phyloP scores from a whole-genome alignment of 345 rosid species.

The Abelmoschus esculentus region DNA sequence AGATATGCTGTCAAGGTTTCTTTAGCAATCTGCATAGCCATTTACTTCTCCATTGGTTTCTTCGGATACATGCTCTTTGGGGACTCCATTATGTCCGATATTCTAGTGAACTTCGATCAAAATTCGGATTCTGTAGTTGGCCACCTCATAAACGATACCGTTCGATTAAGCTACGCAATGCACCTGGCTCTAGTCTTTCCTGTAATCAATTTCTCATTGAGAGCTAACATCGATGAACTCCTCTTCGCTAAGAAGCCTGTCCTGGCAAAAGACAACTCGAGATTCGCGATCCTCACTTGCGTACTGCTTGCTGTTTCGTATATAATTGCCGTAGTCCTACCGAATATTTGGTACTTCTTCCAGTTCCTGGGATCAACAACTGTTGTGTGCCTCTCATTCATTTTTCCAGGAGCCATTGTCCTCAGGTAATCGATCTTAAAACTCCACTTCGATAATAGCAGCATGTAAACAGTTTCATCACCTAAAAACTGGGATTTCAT shows the following conservation, averaged over 20 bases:
- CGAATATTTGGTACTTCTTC: constrained; percentile 73
- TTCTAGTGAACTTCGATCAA: constrained; percentile 66
- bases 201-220: constrained; percentile 64
- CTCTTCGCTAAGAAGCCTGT: constrained; percentile 40
- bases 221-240: constrained; percentile 59
- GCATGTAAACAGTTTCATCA: neutral
- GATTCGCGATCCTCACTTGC: constrained; percentile 52
- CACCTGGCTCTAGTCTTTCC: constrained; percentile 88
- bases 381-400: constrained; percentile 74
- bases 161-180: constrained; percentile 71
- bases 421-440: constrained; percentile 36
- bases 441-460: neutral
- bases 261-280: constrained; percentile 36
- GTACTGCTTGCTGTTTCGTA: constrained; percentile 37
- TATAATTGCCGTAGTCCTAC: constrained; percentile 52
- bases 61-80: constrained; percentile 85
- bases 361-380: constrained; percentile 85
- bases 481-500: neutral
- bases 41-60: constrained; percentile 58
- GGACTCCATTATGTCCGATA: constrained; percentile 63
- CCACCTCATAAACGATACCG: constrained; percentile 43
- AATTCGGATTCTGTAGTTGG: constrained; percentile 41
- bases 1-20: constrained; percentile 49
- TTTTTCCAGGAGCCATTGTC: constrained; percentile 75
- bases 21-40: constrained; percentile 41